These are phyloP conservation scores for Nothophytophthora sp. DNA, from an alignment of 352 stramenopile genomes.

Conservation along the genomic window DNA sequence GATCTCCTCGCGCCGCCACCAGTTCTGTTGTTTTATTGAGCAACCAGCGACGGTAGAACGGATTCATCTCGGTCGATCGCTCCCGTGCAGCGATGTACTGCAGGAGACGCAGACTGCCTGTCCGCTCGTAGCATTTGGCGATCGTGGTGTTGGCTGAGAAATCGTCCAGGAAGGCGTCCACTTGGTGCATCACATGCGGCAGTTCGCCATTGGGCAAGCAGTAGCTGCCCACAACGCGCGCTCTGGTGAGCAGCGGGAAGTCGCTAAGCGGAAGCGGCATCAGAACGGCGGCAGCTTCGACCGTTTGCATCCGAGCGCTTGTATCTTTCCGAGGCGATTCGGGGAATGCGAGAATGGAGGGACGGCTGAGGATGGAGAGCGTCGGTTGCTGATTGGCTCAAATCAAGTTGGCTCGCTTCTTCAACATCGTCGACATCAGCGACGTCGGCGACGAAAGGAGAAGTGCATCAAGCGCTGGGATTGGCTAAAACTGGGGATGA, in stretches of 20 bases:
- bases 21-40: conserved; percentile 14
- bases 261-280: too few species aligned
- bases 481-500: too few species aligned
- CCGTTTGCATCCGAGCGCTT: too few species aligned
- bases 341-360: too few species aligned
- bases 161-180: conserved; percentile 18
- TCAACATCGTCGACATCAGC: too few species aligned
- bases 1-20: conserved; percentile 3
- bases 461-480: too few species aligned
- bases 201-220: conserved; percentile 15
- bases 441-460: too few species aligned
- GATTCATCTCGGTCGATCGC: conserved; percentile 10
- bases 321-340: too few species aligned
- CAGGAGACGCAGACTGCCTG: conserved; percentile 3
- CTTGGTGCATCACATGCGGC: conserved; percentile 7
- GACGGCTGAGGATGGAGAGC: too few species aligned
- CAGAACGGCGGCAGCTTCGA: neutral
- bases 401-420: too few species aligned
- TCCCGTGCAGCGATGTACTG: conserved; percentile 20
- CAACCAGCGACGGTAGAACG: conserved; percentile 21
- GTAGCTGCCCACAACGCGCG: neutral
- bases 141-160: conserved; percentile 18
- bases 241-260: conserved; percentile 9
- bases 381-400: too few species aligned
- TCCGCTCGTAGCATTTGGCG: conserved; percentile 10